These are phyloP conservation scores for Agrostemma githago DNA, from an alignment of 148 eudicot genomes.

Conservation along the genomic window DNA sequence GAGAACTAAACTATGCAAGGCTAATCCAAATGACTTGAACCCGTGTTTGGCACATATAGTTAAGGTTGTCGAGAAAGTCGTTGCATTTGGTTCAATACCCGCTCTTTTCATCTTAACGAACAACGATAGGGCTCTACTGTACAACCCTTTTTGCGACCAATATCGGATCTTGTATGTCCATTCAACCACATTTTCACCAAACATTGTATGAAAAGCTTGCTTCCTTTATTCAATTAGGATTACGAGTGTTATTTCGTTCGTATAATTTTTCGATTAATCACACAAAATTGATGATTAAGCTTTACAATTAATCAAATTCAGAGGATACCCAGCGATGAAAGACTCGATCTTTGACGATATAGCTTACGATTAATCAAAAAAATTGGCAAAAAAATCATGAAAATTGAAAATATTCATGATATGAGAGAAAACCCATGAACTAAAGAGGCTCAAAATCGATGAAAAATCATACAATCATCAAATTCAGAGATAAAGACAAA, in stretches of 20 bases:
- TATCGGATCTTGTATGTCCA: conserved; percentile 37
- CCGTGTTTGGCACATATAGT: conserved; percentile 26
- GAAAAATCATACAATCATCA: background rate
- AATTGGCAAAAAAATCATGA: background rate
- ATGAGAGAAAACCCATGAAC: too few species aligned
- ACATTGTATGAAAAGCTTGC: conserved; percentile 12
- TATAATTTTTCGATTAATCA: too few species aligned
- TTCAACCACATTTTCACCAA: conserved; percentile 23
- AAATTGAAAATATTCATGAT: too few species aligned
- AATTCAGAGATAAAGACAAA: background rate
- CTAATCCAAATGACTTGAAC: conserved; percentile 18
- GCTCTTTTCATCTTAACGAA: conserved; percentile 33
- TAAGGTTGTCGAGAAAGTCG: conserved; percentile 32
- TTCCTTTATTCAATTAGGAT: too few species aligned
- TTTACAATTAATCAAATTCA: background rate
- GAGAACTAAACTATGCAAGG: conserved; percentile 31
- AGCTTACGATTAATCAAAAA: background rate
- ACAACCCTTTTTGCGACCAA: conserved; percentile 25
- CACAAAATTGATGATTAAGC: background rate
- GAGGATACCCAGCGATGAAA: background rate
- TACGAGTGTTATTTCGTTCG: too few species aligned
- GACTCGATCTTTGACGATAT: conserved; percentile 2
- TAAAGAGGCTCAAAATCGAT: background rate
- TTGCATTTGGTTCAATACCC: conserved; percentile 31
- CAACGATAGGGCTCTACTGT: conserved; percentile 23